Evolutionary conservation across 345 rosid species (phyloP).

Genomic region (Populus pruinosa): DNA sequence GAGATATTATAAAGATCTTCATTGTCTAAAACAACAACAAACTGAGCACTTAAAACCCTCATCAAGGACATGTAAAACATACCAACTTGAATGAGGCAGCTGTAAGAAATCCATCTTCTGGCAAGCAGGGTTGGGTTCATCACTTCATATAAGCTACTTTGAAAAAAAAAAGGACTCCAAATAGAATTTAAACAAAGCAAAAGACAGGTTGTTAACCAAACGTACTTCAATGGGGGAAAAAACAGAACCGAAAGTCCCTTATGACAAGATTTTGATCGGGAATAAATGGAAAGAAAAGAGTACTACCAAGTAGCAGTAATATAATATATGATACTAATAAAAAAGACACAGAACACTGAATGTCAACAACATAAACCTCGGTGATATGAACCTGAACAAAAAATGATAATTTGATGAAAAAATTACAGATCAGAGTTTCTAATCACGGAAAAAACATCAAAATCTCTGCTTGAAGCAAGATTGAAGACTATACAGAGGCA

Average conservation of each 20-base stretch:
- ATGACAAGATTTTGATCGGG: neutral
- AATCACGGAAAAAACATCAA: neutral
- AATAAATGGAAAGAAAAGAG: no score
- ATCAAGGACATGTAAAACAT: no score
- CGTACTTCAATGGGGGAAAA: neutral
- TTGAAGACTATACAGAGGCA: neutral
- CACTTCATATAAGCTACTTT: no score
- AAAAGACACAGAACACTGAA: no score
- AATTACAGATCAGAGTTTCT: neutral
- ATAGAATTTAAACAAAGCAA: no score
- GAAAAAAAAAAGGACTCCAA: no score
- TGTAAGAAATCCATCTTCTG: no score
- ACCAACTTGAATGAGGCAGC: neutral
- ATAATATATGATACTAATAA: no score
- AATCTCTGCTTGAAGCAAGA: no score
- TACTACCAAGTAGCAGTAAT: no score
- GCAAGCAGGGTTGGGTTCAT: neutral
- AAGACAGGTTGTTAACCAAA: no score
- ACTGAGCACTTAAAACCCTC: neutral
- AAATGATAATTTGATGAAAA: no score
- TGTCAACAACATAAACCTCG: neutral
- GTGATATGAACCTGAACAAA: neutral
- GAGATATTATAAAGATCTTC: constrained; percentile 19
- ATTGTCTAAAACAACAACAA: neutral
- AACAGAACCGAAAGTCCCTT: neutral